Percentiles rank a stretch among this genome's conserved stretches.
phyloP scores from a whole-genome alignment of 2,329 filamentous ascomycete species.

The Calonectria hongkongensis region DNA sequence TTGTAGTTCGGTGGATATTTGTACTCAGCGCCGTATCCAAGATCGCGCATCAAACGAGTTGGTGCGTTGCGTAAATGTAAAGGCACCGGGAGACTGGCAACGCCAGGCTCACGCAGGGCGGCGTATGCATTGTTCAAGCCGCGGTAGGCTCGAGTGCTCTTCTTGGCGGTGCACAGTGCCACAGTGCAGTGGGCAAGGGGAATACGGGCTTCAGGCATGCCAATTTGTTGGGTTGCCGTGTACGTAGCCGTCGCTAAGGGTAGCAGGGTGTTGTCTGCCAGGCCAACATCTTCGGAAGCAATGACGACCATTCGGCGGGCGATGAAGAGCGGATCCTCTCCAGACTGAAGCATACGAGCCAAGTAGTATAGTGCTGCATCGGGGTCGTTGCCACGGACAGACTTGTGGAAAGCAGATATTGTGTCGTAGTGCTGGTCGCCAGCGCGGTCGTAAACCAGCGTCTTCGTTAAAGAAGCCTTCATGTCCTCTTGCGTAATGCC shows the following conservation, averaged over 20 bases:
- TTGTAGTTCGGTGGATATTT: conserved; percentile 97
- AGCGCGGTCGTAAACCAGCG: conserved; percentile 93
- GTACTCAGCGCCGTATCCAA: conserved; percentile 93
- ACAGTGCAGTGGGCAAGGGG: conserved; percentile 91
- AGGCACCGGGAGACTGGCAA: conserved; percentile 88
- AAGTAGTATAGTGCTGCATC: conserved; percentile 96
- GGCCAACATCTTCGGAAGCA: conserved; percentile 93
- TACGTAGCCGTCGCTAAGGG: conserved; percentile 90
- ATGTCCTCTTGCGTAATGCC: conserved; percentile 84
- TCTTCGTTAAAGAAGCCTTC: conserved; percentile 90
- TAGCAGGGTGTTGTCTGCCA: conserved; percentile 90
- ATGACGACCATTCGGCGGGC: conserved; percentile 95
- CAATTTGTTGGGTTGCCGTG: conserved; percentile 92
- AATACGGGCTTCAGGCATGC: conserved; percentile 95
- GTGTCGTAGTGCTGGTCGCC: conserved; percentile 99
- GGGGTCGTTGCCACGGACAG: conserved; percentile 88
- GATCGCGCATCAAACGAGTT: conserved; percentile 92
- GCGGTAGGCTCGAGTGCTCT: conserved; percentile 91
- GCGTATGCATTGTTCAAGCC: conserved; percentile 87
- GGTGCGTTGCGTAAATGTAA: conserved; percentile 94
- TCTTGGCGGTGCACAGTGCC: conserved; percentile 86
- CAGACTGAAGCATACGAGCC: conserved; percentile 94
- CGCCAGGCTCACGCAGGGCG: conserved; percentile 87
- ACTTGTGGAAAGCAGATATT: conserved; percentile 98
- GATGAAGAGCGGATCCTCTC: conserved; percentile 94